These are phyloP conservation scores for Escallonia rubra DNA, from an alignment of 129 eudicot species.

Conservation along the genomic window DNA sequence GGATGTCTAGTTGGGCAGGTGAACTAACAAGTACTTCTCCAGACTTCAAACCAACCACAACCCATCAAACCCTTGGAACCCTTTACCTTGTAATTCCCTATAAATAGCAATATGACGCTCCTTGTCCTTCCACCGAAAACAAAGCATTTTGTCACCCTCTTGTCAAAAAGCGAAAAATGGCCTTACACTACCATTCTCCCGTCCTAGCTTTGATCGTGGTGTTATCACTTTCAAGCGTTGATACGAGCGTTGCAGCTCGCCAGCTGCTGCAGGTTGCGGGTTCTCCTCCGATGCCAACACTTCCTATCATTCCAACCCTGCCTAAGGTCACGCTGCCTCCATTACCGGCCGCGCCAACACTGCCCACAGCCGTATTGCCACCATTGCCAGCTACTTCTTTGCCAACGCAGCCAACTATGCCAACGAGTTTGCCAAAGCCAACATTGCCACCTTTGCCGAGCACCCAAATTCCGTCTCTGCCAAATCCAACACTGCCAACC, in stretches of 20 bases:
- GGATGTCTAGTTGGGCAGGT: too few relatives aligned
- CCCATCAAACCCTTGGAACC: too few relatives aligned
- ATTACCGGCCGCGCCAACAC: conserved; percentile 2
- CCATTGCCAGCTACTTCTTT: background rate
- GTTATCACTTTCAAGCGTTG: conserved; percentile 1
- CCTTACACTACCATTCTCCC: background rate
- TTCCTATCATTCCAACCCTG: conserved; percentile 8
- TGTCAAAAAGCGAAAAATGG: background rate
- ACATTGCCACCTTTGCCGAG: conserved; percentile 13
- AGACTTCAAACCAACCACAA: too few relatives aligned
- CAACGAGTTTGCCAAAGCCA: background rate
- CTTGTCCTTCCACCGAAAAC: too few relatives aligned
- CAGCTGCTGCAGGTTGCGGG: conserved; percentile 12
- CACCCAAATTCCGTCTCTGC: conserved; percentile 3
- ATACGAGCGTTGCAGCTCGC: conserved; percentile 11
- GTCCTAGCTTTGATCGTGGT: conserved; percentile 3
- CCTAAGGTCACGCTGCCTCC: conserved; percentile 1
- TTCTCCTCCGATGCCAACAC: background rate
- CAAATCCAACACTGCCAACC: background rate
- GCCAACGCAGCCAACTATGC: conserved; percentile 12
- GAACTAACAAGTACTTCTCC: too few relatives aligned
- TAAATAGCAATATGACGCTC: too few relatives aligned
- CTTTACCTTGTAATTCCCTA: too few relatives aligned
- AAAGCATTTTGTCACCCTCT: too few relatives aligned
- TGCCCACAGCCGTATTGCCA: conserved; percentile 10